phyloP scores from a whole-genome alignment of 1,139 yeast genomes.

The Taphrina wiesneri region DNA sequence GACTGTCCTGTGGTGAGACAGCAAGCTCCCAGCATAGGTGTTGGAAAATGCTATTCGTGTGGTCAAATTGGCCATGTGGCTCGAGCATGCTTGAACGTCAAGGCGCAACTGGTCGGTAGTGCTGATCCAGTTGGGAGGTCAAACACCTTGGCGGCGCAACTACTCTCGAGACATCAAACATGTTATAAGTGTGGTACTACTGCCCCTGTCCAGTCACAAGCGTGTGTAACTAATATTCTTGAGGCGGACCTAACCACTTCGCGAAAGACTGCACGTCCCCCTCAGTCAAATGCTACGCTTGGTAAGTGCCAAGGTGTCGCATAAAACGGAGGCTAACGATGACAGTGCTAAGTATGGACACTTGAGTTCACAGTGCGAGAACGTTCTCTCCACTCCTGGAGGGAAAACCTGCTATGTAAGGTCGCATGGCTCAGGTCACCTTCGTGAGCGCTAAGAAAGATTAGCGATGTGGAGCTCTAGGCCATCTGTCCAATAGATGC shows the following conservation, averaged over 20 bases:
- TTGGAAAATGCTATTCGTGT: slow-evolving; percentile 51
- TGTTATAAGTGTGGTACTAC: slow-evolving; percentile 19
- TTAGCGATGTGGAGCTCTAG: slow-evolving; percentile 12
- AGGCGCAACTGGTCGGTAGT: not conserved
- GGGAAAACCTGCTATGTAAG: slow-evolving; percentile 19
- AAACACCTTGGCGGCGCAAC: not conserved
- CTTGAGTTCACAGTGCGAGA: slow-evolving; percentile 12
- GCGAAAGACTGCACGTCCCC: slow-evolving; percentile 14
- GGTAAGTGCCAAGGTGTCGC: not conserved
- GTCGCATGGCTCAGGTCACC: not conserved
- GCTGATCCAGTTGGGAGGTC: not conserved
- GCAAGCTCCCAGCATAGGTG: slow-evolving; percentile 43
- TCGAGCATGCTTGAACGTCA: slow-evolving; percentile 55
- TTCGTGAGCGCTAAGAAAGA: not conserved
- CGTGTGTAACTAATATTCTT: not conserved
- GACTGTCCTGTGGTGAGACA: slow-evolving; percentile 55
- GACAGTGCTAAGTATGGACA: slow-evolving; percentile 9
- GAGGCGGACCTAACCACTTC: slow-evolving; percentile 23
- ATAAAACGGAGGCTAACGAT: not conserved
- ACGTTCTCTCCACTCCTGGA: not conserved
- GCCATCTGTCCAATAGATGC: slow-evolving; percentile 12
- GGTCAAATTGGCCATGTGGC: slow-evolving; percentile 77
- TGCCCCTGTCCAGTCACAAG: not conserved
- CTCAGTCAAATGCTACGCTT: slow-evolving; percentile 18
- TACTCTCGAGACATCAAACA: slow-evolving; percentile 1